phyloP scores from a whole-genome alignment of 768 basidiomycete species.

The button mushroom (Agaricus bisporus) region DNA sequence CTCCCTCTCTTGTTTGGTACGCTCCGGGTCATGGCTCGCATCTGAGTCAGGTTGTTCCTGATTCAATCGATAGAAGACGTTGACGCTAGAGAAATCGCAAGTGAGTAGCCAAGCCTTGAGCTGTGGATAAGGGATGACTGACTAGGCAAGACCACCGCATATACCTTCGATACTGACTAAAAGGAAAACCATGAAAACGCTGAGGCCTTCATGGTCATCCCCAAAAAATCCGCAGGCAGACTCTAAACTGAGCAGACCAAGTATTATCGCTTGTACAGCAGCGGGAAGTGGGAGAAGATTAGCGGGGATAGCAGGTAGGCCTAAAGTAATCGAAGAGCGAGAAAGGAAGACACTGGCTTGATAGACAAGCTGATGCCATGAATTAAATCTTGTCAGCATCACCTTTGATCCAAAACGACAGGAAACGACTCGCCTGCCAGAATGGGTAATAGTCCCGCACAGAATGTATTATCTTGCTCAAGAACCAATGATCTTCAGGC shows the following conservation, averaged over 20 bases:
- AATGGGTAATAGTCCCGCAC: constrained; percentile 92
- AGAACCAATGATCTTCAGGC: constrained; percentile 46
- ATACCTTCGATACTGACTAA: constrained; percentile 87
- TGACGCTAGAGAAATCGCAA: constrained; percentile 49
- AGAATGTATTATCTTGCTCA: constrained; percentile 75
- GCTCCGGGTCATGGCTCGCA: constrained; percentile 44
- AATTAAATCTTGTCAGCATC: neutral
- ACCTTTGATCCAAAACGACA: neutral
- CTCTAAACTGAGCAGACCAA: constrained; percentile 57
- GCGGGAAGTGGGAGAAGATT: constrained; percentile 70
- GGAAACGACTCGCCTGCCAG: constrained; percentile 61
- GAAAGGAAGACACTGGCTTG: constrained; percentile 92
- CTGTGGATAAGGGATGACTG: constrained; percentile 24
- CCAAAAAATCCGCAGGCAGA: constrained; percentile 65
- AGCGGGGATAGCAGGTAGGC: constrained; percentile 71
- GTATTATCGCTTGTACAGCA: constrained; percentile 61
- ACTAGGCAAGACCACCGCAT: constrained; percentile 93
- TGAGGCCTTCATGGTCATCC: constrained; percentile 24
- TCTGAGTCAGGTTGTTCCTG: constrained; percentile 54
- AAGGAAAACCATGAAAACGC: constrained; percentile 60
- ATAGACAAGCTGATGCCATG: constrained; percentile 58
- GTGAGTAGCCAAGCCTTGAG: neutral
- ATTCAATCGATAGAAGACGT: constrained; percentile 80
- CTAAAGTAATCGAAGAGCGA: constrained; percentile 83
- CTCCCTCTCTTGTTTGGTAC: constrained; percentile 70